Evolutionary conservation across 495 filamentous ascomycete genomes (phyloP).

Genomic region (Diplogelasinospora grovesii): DNA sequence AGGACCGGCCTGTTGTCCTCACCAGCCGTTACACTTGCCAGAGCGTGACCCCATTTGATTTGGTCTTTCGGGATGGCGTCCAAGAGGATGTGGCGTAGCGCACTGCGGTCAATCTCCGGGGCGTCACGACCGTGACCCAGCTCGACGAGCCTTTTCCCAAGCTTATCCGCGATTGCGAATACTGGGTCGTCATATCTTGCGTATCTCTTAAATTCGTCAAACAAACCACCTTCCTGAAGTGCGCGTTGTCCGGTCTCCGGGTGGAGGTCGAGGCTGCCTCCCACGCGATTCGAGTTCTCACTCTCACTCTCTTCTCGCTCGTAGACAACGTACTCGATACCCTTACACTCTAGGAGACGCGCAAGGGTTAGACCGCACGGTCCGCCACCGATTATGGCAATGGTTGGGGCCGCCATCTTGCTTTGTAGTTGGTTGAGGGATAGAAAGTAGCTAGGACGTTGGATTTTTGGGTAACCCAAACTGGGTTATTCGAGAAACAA

Average conservation of each 20-base stretch:
- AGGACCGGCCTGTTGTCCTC: slow-evolving; percentile 17
- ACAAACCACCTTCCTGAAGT: slow-evolving; percentile 45
- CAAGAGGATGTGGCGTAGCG: slow-evolving; percentile 40
- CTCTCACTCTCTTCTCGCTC: slow-evolving; percentile 42
- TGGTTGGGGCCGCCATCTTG: slow-evolving; percentile 19
- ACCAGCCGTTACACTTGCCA: background rate
- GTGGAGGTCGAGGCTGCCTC: slow-evolving; percentile 54
- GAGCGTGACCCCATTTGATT: slow-evolving; percentile 20
- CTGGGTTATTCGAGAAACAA: no score
- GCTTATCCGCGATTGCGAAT: slow-evolving; percentile 20
- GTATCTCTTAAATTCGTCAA: slow-evolving; percentile 35
- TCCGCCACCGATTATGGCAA: slow-evolving; percentile 54
- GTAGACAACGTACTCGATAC: slow-evolving; percentile 45
- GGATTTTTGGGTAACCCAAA: no score
- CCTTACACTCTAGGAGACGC: slow-evolving; percentile 43
- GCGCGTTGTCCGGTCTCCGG: slow-evolving; percentile 44
- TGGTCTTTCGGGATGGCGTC: slow-evolving; percentile 28
- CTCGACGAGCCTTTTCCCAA: slow-evolving; percentile 12
- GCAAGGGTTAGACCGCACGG: slow-evolving; percentile 53
- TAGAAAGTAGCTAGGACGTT: no score
- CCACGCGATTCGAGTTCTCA: slow-evolving; percentile 30
- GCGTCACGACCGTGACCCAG: slow-evolving; percentile 13
- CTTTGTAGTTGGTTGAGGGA: no score
- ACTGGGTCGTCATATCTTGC: slow-evolving; percentile 21
- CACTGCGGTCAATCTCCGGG: slow-evolving; percentile 35